Conservation (phyloP, 2,329 filamentous ascomycete species). For the Cytospora chrysosperma region DNA sequence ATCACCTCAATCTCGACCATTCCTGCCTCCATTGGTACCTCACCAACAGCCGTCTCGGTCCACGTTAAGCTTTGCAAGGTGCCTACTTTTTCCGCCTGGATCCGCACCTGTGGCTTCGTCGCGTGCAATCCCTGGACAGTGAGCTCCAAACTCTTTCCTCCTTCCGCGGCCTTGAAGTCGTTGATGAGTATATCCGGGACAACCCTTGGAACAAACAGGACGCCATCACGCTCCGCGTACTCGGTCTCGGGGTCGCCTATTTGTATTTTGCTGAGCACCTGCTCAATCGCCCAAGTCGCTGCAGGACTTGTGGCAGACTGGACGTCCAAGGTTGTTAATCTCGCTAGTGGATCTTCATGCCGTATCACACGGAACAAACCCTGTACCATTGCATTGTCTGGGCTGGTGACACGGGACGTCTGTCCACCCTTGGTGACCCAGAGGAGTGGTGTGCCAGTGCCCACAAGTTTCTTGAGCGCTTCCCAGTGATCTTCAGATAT, state of each 20-base stretch:
- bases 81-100: constrained; percentile 26
- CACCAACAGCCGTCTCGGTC: constrained; percentile 9
- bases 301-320: constrained; percentile 13
- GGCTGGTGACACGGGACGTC: constrained; percentile 26
- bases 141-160: constrained; percentile 12
- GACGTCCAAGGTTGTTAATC: constrained; percentile 22
- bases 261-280: constrained; percentile 17
- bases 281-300: constrained; percentile 25
- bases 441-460: constrained; percentile 24
- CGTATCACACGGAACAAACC: constrained; percentile 29
- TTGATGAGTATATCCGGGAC: constrained; percentile 31
- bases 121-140: constrained; percentile 18
- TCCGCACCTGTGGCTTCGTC: constrained; percentile 17
- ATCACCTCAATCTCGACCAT: constrained; percentile 35
- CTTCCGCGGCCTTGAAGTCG: constrained; percentile 19
- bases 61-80: constrained; percentile 28
- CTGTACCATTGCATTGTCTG: constrained; percentile 26
- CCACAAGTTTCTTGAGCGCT: constrained; percentile 28
- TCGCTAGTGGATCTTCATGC: constrained; percentile 23
- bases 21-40: constrained; percentile 13
- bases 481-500: neutral
- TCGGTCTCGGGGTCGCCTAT: constrained; percentile 28
- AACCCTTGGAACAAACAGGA: constrained; percentile 30
- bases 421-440: constrained; percentile 32
- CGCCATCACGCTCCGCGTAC: constrained; percentile 32